Percentiles rank a stretch among this genome's conserved stretches.
Evolutionary conservation across 352 stramenopile genomes (phyloP).

Genomic region (Nothophytophthora sp.): DNA sequence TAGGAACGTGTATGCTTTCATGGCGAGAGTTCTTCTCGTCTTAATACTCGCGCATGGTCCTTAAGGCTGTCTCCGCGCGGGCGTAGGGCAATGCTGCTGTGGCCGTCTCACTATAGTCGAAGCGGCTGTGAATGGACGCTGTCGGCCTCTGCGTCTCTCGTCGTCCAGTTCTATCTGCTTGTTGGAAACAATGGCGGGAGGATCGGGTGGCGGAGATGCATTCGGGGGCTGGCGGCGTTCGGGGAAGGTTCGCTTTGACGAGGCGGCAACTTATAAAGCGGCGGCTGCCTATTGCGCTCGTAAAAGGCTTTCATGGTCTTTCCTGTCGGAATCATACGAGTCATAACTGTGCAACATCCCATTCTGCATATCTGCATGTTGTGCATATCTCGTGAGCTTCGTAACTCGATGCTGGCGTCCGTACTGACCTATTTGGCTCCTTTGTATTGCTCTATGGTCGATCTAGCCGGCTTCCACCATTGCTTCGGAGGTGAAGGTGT

Average conservation of each 20-base stretch:
- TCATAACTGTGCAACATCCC: constrained; percentile 92
- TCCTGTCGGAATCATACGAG: constrained; percentile 91
- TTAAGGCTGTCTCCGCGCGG: constrained; percentile 91
- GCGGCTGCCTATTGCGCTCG: constrained; percentile 36
- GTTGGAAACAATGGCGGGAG: constrained; percentile 29
- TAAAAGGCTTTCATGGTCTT: constrained; percentile 74
- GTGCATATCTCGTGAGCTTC: constrained; percentile 13
- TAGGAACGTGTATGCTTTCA: constrained; percentile 74
- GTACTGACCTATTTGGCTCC: constrained; percentile 8
- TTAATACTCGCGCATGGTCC: constrained; percentile 82
- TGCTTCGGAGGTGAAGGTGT: constrained; percentile 29
- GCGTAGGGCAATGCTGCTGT: constrained; percentile 45
- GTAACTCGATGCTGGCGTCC: background rate
- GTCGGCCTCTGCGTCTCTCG: constrained; percentile 8
- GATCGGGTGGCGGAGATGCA: constrained; percentile 2
- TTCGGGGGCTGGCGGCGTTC: constrained; percentile 3
- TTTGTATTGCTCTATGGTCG: constrained; percentile 8
- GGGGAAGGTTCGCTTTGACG: constrained; percentile 29
- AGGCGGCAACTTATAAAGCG: constrained; percentile 31
- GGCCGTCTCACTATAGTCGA: constrained; percentile 24
- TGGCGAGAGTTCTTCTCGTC: constrained; percentile 82
- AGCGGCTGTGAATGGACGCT: constrained; percentile 29
- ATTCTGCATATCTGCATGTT: constrained; percentile 29
- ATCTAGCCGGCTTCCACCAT: constrained; percentile 29
- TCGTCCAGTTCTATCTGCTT: constrained; percentile 27